Evolutionary conservation across 2,329 filamentous ascomycete species (phyloP).

Genomic region (Didymella lethalis): DNA sequence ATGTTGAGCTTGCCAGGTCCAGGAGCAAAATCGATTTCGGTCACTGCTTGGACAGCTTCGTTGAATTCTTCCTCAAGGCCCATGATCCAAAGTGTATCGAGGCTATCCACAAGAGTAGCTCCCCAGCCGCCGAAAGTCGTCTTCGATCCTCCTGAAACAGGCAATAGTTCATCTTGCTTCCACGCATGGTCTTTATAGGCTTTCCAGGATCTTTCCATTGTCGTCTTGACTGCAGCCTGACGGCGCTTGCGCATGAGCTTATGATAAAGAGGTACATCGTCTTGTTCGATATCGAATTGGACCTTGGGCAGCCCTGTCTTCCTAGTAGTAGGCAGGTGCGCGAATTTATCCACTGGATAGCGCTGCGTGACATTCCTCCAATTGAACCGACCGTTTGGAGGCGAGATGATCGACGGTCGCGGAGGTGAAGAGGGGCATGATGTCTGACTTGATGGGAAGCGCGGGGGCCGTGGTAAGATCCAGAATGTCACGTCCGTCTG

Average conservation of each 20-base stretch:
- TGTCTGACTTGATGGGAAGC: slow-evolving; percentile 20
- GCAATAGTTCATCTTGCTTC: slow-evolving; percentile 82
- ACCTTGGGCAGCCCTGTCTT: slow-evolving; percentile 73
- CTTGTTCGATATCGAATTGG: slow-evolving; percentile 70
- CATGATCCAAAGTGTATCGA: slow-evolving; percentile 75
- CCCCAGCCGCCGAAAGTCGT: slow-evolving; percentile 92
- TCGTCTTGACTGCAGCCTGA: slow-evolving; percentile 71
- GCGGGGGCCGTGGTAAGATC: slow-evolving; percentile 22
- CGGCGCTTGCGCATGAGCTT: slow-evolving; percentile 65
- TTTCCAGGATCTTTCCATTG: slow-evolving; percentile 78
- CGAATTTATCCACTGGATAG: slow-evolving; percentile 64
- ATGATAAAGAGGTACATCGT: slow-evolving; percentile 52
- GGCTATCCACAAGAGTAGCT: slow-evolving; percentile 78
- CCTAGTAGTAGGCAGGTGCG: slow-evolving; percentile 75
- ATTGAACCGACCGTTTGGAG: slow-evolving; percentile 18
- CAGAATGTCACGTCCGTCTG: slow-evolving; percentile 9
- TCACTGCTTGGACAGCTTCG: slow-evolving; percentile 64
- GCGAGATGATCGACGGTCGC: slow-evolving; percentile 18
- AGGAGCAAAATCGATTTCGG: slow-evolving; percentile 65
- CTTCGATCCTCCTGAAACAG: slow-evolving; percentile 69
- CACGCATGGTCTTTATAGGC: slow-evolving; percentile 82
- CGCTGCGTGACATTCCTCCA: slow-evolving; percentile 27
- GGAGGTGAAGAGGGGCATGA: slow-evolving; percentile 29
- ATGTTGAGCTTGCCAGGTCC: slow-evolving; percentile 61
- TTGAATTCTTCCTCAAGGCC: slow-evolving; percentile 69